Base-by-base conservation (phyloP, 148 eudicot genomes). In the Rhododendron ovatum region DNA sequence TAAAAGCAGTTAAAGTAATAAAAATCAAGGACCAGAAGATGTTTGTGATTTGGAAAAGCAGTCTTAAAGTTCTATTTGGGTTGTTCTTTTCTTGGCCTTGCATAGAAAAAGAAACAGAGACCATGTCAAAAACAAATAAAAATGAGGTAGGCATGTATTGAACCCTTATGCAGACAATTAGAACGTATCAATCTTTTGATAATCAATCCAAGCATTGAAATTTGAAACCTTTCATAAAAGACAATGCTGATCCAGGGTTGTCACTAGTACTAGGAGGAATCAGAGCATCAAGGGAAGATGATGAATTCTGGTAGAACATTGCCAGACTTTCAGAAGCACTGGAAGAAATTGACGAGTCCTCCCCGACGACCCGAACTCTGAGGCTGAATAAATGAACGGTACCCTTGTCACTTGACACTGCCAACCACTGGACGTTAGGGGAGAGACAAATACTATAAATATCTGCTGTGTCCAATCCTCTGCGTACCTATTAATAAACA, bases 341-440 rank as follows among this genome's bases (percentile, higher is more conserved):
- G 35, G 91, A 82, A 43, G 86, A 90, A 87, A 89, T 71, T 35
- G 95, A 87, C 69, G 90, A 89, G 90, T 93, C 95, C 86, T 95
- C 93, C 73, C 94, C 94, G 6, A 89, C 92, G 15, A 93, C 92
- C 75, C 98, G 93, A 51, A 96, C 99, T 91, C 96, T 91, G 35
- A 96, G 94, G 86, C 95, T 90, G 89, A 96, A 96, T 88, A 95
- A 89, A 90, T 96, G 99, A 77, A 95, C 89, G 78, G 99, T 96
- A 55, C 99, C 96, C 84, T 95, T 95, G 87, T 95, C 98, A 86
- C 99, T 96, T 61, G 99, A 93, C 74, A 91, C 99, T n/a, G 99
- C 99, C 87, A 96, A 84, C 98, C 98, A 95, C 85, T 93, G 96
- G 89, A 94, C 94, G 83, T 93, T 89, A 82, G 92, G 93, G 76